These are phyloP conservation scores for Puya raimondii DNA, from an alignment of 176 grass and related monocot species.

Conservation along the genomic window DNA sequence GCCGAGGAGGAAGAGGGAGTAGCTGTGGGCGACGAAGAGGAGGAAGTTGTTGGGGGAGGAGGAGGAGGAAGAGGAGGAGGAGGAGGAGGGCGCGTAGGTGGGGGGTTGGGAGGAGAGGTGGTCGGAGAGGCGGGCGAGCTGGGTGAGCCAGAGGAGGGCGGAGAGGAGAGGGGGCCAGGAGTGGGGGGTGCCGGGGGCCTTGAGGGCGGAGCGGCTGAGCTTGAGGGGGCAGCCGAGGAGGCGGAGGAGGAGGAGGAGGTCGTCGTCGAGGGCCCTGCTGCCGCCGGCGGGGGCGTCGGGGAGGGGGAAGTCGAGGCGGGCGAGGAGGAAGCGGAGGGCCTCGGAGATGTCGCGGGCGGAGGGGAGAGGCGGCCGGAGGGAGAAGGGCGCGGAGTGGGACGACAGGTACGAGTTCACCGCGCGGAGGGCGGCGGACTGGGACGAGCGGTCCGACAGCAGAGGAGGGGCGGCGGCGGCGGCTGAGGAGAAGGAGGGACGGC, in stretches of 20 bases:
- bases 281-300: background rate
- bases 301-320: conserved; percentile 12
- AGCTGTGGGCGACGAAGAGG: conserved; percentile 41
- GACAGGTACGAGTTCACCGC: conserved; percentile 56
- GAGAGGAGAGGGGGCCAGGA: conserved; percentile 67
- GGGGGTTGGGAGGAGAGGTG: background rate
- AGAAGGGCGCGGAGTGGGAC: conserved; percentile 20
- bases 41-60: conserved; percentile 26
- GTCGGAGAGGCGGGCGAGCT: conserved; percentile 21
- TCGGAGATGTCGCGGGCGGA: conserved; percentile 53
- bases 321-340: conserved; percentile 45
- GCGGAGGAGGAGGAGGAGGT: conserved; percentile 41
- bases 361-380: conserved; percentile 50
- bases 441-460: conserved; percentile 45
- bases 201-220: conserved; percentile 58
- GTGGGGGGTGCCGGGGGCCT: conserved; percentile 72
- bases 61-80: background rate
- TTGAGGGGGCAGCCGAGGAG: conserved; percentile 37
- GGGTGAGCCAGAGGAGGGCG: conserved; percentile 67
- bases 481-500: conserved; percentile 40
- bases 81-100: background rate
- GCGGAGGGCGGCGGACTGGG: conserved; percentile 56
- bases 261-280: conserved; percentile 37
- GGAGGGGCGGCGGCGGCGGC: conserved; percentile 13
- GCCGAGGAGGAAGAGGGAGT: conserved; percentile 38